These are phyloP conservation scores for Puya raimondii DNA, from an alignment of 176 grass and related monocot genomes.

Conservation along the genomic window DNA sequence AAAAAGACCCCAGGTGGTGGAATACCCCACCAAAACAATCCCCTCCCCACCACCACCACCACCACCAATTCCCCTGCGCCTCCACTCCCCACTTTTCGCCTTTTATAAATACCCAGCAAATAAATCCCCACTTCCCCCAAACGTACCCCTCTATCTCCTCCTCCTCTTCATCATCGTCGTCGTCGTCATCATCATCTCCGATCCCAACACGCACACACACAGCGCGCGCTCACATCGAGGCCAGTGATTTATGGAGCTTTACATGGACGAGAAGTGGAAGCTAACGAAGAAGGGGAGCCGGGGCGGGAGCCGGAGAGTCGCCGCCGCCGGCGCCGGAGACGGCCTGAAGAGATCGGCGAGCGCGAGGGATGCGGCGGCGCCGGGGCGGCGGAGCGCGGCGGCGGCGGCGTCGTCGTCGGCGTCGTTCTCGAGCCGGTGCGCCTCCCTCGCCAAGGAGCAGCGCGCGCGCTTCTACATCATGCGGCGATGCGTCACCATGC, in stretches of 20 bases:
- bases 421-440: slow-evolving; percentile 77
- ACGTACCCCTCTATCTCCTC: background rate
- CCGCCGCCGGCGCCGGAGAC: slow-evolving; percentile 1
- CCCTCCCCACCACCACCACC: slow-evolving; percentile 8
- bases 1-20: too few species aligned
- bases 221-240: too few species aligned
- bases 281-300: slow-evolving; percentile 76
- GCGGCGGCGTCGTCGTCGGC: background rate
- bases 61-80: too few species aligned
- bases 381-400: slow-evolving; percentile 19
- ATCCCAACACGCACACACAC: background rate
- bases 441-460: slow-evolving; percentile 36
- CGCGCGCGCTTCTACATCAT: slow-evolving; percentile 47
- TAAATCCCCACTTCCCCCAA: slow-evolving; percentile 25
- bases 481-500: slow-evolving; percentile 60
- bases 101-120: slow-evolving; percentile 51
- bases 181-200: slow-evolving; percentile 8
- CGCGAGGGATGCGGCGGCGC: slow-evolving; percentile 34
- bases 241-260: slow-evolving; percentile 34
- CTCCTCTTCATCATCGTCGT: background rate
- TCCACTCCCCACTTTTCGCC: slow-evolving; percentile 2
- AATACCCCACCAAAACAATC: background rate
- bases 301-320: slow-evolving; percentile 45
- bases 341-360: slow-evolving; percentile 59
- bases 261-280: slow-evolving; percentile 95